A percentile compares a stretch with the other conserved stretches of the same genome.
These are phyloP conservation scores for Coemansia sp. DNA, from an alignment of 192 early-diverging fungal genomes.

Conservation along the genomic window DNA sequence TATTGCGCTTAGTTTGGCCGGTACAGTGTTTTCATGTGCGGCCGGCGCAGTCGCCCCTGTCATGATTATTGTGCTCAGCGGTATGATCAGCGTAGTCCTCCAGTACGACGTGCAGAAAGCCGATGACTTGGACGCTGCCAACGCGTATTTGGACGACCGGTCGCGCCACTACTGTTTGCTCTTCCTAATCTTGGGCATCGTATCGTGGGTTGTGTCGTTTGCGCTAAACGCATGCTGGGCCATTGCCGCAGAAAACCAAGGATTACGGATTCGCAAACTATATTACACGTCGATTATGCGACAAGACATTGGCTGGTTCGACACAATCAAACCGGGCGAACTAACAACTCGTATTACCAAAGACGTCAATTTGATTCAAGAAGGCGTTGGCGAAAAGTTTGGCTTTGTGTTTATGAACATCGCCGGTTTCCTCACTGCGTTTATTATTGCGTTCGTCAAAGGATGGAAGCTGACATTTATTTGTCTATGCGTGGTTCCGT, in stretches of 20 bases:
- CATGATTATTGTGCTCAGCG: not conserved
- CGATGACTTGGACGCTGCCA: not conserved
- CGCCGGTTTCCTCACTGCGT: slow-evolving; percentile 69
- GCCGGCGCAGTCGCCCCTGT: not conserved
- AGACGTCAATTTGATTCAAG: slow-evolving; percentile 82
- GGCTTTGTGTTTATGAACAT: slow-evolving; percentile 63
- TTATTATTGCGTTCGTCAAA: slow-evolving; percentile 73
- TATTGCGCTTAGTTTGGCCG: not conserved
- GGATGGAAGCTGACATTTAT: slow-evolving; percentile 81
- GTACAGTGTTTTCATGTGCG: not conserved
- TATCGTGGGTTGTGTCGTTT: slow-evolving; percentile 26
- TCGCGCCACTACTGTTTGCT: slow-evolving; percentile 20
- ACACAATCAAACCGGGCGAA: slow-evolving; percentile 69
- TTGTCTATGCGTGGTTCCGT: slow-evolving; percentile 69
- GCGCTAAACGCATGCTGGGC: slow-evolving; percentile 29
- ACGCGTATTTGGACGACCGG: not conserved
- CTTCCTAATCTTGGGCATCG: slow-evolving; percentile 27
- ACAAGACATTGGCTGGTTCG: slow-evolving; percentile 88
- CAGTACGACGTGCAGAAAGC: not conserved
- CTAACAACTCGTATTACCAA: slow-evolving; percentile 81
- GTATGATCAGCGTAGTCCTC: not conserved
- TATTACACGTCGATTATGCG: slow-evolving; percentile 79
- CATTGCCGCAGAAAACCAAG: slow-evolving; percentile 58
- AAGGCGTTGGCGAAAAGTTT: slow-evolving; percentile 83
- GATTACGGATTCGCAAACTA: slow-evolving; percentile 71